Conservation (phyloP, 768 basidiomycete genomes). For the Atractiella rhizophila region DNA sequence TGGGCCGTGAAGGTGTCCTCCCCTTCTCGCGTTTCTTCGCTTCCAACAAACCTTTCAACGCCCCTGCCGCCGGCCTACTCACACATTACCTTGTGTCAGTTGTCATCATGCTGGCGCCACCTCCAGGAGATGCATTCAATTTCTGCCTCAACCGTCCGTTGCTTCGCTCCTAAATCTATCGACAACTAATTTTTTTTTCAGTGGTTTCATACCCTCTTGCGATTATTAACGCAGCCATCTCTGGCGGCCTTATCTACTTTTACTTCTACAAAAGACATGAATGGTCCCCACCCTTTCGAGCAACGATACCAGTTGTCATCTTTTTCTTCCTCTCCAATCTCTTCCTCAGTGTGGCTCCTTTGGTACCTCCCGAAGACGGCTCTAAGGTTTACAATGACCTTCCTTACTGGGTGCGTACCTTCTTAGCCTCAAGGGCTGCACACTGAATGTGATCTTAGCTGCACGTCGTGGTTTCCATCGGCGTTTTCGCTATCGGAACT, state of each 20-base stretch:
- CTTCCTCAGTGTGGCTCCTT: slow-evolving; percentile 14
- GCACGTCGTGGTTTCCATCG: background rate
- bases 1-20: slow-evolving; percentile 17
- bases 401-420: slow-evolving; percentile 1
- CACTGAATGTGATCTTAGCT: slow-evolving; percentile 8
- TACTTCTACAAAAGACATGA: slow-evolving; percentile 4
- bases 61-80: slow-evolving; percentile 15
- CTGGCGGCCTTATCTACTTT: slow-evolving; percentile 11
- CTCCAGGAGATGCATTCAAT: slow-evolving; percentile 15
- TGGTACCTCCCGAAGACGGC: slow-evolving; percentile 11
- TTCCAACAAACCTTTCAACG: slow-evolving; percentile 17
- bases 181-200: background rate
- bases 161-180: too few relatives aligned
- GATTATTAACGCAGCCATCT: slow-evolving; percentile 15
- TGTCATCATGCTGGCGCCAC: slow-evolving; percentile 14
- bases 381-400: background rate
- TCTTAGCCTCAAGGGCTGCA: background rate
- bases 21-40: slow-evolving; percentile 17
- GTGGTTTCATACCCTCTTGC: slow-evolving; percentile 14
- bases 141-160: slow-evolving; percentile 9
- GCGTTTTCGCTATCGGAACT: background rate
- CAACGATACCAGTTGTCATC: slow-evolving; percentile 8
- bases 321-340: slow-evolving; percentile 18
- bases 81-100: slow-evolving; percentile 13
- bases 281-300: slow-evolving; percentile 10